Evolutionary conservation across 257 asterid species (phyloP).

Genomic region (Plantago ovata): DNA sequence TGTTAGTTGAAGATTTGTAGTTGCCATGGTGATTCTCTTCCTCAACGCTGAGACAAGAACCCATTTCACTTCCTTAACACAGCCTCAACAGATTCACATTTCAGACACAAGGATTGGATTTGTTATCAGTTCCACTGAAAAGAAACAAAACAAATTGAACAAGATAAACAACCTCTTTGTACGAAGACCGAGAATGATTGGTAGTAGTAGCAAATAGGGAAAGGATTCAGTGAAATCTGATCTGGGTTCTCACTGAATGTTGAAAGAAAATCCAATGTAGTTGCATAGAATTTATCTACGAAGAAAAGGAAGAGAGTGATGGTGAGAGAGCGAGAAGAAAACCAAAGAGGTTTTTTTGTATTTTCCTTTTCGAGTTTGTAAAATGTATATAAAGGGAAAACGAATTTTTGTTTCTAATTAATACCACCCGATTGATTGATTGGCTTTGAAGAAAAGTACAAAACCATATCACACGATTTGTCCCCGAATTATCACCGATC

Average conservation of each 20-base stretch:
- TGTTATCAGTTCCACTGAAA: background rate
- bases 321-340: slow-evolving; percentile 13
- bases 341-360: slow-evolving; percentile 5
- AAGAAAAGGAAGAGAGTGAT: slow-evolving; percentile 2
- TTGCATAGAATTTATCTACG: slow-evolving; percentile 23
- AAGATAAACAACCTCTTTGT: background rate
- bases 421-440: no score
- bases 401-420: no score
- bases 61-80: slow-evolving; percentile 56
- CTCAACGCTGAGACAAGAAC: slow-evolving; percentile 73
- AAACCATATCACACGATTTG: slow-evolving; percentile 14
- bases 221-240: slow-evolving; percentile 28
- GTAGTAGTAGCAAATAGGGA: slow-evolving; percentile 23
- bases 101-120: slow-evolving; percentile 28
- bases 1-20: slow-evolving; percentile 27
- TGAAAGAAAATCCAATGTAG: slow-evolving; percentile 20
- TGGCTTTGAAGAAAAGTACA: slow-evolving; percentile 10
- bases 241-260: slow-evolving; percentile 24
- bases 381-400: no score
- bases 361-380: background rate
- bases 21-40: slow-evolving; percentile 34
- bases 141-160: background rate
- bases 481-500: background rate
- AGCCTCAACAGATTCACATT: slow-evolving; percentile 43
- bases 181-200: slow-evolving; percentile 23